Base-by-base conservation (phyloP, 768 basidiomycete species). In the Gelatoporia subvermispora region DNA sequence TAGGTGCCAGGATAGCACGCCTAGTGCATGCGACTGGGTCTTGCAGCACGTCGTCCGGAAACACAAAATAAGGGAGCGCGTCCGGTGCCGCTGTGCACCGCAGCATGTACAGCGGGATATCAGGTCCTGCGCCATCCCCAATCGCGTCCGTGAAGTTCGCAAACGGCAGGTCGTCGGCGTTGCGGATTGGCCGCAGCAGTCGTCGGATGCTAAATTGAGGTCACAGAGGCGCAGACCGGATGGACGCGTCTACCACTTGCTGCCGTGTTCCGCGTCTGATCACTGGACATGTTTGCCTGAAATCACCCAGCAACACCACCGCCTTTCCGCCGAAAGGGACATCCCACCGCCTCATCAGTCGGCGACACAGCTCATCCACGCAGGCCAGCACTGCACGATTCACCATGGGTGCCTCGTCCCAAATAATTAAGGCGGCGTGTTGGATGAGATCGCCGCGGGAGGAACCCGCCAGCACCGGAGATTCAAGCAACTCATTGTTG, bases 351-450 rank as follows among this genome's bases (percentile, higher is more conserved):
- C n/a, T n/a, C 52, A 53, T 64, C 15, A 65, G 43, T 3, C 41
- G 42, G 0, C 56, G 57, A 22, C 54, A 60, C 1, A 56, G 44
- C 4, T 66, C 61, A 23, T 72, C 62, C 10, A 70, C 60, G 41
- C 67, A 68, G 9, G 50, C 48, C 1, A 68, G 41, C 0, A 62
- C 66, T 0, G 67, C 65, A 10, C 50, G 48, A 47, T 71, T 68
- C 4, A 61, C 65, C 64, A 68, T 69, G 1, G 72, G 69, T 2
- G 64, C 60, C 53, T 72, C 70, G 56, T 72, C 71, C 66, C 68
- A 70, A 2, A 66, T 56, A n/a, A 70, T 55, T 0, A 65, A 22
- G 3, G 49, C 13, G 0, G 65, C 51, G 4, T 58, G 35, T 0
- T 36, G 39, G 17, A 72, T 57, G 8, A 72, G 60, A 13, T 70